Evolutionary conservation across 306 rosid species (phyloP), one percentile per base, ranked within the genome.

Genomic region (Heteromeles arbutifolia): DNA sequence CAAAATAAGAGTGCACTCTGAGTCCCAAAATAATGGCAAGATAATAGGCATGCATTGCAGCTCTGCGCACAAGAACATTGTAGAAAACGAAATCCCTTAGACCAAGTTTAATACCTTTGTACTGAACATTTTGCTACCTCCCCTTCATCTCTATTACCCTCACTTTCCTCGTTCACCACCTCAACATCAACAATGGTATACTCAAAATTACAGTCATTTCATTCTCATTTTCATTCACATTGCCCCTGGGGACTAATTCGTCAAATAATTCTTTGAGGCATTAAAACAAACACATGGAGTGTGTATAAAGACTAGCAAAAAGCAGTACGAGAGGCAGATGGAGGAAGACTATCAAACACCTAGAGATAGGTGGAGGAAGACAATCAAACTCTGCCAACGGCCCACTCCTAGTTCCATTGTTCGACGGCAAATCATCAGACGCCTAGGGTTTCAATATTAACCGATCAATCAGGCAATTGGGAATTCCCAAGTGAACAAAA

Each of bases 41-140:
- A 84, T 94, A 94, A 85, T 96, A 94, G 74, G 97, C 98, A 78
- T 94, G 91, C 9, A 91, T 94, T 61, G 98, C 96, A 81, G 98
- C 97, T 82, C 98, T 90, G 53, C 96, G 95, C 50, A 94, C 98
- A 64, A 92, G 97, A 44, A 94, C 98, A 84, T 96, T 90, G 82
- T 94, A 94, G 93, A 94, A 94, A 67, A 92, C 92, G 65, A 94
- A 90, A 78, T 94, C 95, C 70, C 98, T 96, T 73, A 94, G 95
- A 12, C 98, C 97, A 75, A 94, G 98, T 80, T 88, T 94, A 73
- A 94, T 90, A 59, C 98, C 96, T 76, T 87, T 84, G 39, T 6
- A 24, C 80, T 85, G 19, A 83, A 53, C 73, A 82, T 61, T 75
- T 92, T 95, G 21, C 22, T 45, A 29, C 11, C 80, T 71, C 92